Conservation (phyloP, 2,329 filamentous ascomycete genomes). For the Ceratocystis lukuohia region DNA sequence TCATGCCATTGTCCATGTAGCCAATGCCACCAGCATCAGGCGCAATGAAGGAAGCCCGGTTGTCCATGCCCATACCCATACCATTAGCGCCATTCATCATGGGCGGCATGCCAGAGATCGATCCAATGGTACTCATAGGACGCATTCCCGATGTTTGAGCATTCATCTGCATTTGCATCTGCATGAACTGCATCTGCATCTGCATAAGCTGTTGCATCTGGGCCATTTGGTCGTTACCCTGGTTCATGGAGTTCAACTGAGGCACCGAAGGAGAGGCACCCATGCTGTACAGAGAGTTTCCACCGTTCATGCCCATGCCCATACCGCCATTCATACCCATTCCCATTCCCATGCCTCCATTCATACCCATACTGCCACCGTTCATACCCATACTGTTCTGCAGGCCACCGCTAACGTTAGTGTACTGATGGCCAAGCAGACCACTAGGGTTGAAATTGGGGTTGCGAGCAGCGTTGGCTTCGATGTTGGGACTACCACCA, state of each 20-base stretch:
- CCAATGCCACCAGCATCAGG: slow-evolving; percentile 36
- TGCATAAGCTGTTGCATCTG: slow-evolving; percentile 41
- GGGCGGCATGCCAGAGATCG: slow-evolving; percentile 34
- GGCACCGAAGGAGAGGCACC: slow-evolving; percentile 22
- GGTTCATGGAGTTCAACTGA: slow-evolving; percentile 22
- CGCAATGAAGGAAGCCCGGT: slow-evolving; percentile 36
- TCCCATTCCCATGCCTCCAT: slow-evolving; percentile 20
- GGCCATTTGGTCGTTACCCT: slow-evolving; percentile 19
- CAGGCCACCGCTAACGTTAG: slow-evolving; percentile 34
- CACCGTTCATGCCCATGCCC: slow-evolving; percentile 16
- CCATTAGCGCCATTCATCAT: slow-evolving; percentile 44
- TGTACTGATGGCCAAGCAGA: slow-evolving; percentile 32
- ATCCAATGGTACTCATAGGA: slow-evolving; percentile 14
- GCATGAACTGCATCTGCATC: slow-evolving; percentile 76
- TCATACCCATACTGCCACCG: slow-evolving; percentile 25
- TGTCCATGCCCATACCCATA: slow-evolving; percentile 27
- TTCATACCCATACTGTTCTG: slow-evolving; percentile 15
- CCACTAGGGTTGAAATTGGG: slow-evolving; percentile 27
- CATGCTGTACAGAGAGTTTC: slow-evolving; percentile 20
- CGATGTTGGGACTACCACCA: slow-evolving; percentile 56
- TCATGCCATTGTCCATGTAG: slow-evolving; percentile 35
- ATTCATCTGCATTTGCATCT: slow-evolving; percentile 84
- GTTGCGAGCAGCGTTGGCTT: slow-evolving; percentile 28
- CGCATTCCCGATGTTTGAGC: slow-evolving; percentile 14
- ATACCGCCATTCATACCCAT: slow-evolving; percentile 11